These are phyloP conservation scores for Circinella minor DNA, from an alignment of 371 early-diverging fungal species.

Conservation along the genomic window DNA sequence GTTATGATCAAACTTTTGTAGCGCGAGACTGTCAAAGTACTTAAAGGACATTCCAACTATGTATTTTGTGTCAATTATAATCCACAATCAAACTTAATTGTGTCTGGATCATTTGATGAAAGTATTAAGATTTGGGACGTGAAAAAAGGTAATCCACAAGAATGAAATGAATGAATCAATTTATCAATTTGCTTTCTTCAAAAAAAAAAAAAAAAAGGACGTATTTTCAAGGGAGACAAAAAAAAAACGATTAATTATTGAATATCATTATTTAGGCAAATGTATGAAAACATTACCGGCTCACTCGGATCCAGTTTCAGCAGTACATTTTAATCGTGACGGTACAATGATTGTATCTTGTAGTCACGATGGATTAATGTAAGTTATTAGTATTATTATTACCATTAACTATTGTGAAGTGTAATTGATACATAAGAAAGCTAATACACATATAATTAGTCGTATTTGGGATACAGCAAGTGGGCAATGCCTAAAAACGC, in stretches of 20 bases:
- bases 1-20: slow-evolving; percentile 16
- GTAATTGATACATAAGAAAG: neutral
- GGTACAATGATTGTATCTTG: slow-evolving; percentile 96
- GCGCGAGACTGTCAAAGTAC: slow-evolving; percentile 77
- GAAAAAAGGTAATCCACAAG: slow-evolving; percentile 65
- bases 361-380: slow-evolving; percentile 95
- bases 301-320: slow-evolving; percentile 96
- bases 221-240: neutral
- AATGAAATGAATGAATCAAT: neutral
- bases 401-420: neutral
- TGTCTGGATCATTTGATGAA: slow-evolving; percentile 98
- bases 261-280: slow-evolving; percentile 55
- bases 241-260: neutral
- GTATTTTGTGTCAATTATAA: slow-evolving; percentile 98
- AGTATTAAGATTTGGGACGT: slow-evolving; percentile 96
- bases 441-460: slow-evolving; percentile 36
- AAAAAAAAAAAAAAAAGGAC: too few species aligned
- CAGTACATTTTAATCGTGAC: slow-evolving; percentile 95
- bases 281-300: slow-evolving; percentile 92
- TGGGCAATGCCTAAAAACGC: slow-evolving; percentile 95
- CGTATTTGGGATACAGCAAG: slow-evolving; percentile 98
- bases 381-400: slow-evolving; percentile 30
- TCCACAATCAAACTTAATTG: slow-evolving; percentile 91
- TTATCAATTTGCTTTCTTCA: too few species aligned
- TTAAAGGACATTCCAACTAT: slow-evolving; percentile 93